phyloP scores from a whole-genome alignment of 78 protist species.

The Protostelium mycophagum region DNA sequence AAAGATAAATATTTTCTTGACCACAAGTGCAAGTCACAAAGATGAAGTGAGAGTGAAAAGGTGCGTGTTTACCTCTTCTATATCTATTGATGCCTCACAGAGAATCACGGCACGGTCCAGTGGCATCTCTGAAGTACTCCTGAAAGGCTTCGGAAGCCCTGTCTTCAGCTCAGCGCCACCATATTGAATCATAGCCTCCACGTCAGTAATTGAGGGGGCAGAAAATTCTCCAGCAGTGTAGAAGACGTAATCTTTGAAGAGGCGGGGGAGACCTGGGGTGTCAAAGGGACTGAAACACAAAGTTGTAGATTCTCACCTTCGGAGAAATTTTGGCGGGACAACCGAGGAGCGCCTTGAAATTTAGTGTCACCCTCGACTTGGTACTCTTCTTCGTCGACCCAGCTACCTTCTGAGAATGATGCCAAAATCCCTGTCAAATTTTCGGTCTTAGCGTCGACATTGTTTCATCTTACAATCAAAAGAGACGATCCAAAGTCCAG shows the following conservation, averaged over 20 bases:
- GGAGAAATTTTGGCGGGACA: background rate
- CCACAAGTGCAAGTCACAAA: background rate
- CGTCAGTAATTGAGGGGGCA: background rate
- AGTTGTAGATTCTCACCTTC: background rate
- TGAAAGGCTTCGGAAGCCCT: background rate
- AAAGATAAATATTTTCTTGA: too few species aligned
- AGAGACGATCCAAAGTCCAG: background rate
- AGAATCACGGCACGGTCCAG: background rate
- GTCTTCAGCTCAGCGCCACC: background rate
- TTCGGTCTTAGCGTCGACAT: too few species aligned
- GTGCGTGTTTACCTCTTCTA: background rate
- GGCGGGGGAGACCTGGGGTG: background rate
- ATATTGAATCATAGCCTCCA: background rate
- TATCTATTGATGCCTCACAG: background rate
- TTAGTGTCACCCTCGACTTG: background rate
- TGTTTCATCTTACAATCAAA: background rate
- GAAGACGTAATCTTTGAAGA: background rate
- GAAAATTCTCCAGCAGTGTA: background rate
- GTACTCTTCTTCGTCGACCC: background rate
- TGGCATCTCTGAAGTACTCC: background rate
- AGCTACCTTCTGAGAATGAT: background rate
- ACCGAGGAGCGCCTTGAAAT: background rate
- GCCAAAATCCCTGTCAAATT: too few species aligned
- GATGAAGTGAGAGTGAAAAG: too few species aligned
- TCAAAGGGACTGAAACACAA: too few species aligned